Conservation (phyloP, 148 eudicot species). For the Dysphania ambrosioides region DNA sequence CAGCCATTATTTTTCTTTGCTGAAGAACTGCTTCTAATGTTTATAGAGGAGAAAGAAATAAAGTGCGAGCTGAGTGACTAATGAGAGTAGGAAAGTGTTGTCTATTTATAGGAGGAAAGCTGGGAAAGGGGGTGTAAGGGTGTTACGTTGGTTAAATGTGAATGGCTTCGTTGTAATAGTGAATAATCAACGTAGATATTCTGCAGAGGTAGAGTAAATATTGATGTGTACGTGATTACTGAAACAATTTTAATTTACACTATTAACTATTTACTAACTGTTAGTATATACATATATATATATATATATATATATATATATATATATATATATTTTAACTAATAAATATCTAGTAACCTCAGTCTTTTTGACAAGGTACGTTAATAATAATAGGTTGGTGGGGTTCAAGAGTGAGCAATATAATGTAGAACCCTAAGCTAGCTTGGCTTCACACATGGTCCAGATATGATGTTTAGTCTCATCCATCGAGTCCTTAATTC, state of each 20-base stretch:
- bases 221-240: too few species aligned
- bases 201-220: not conserved
- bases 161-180: not conserved
- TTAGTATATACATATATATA: too few species aligned
- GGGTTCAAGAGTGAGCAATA: not conserved
- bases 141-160: too few species aligned
- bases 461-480: not conserved
- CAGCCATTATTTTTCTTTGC: slow-evolving; percentile 6
- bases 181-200: too few species aligned
- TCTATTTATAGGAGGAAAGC: slow-evolving; percentile 8
- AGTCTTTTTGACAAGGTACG: too few species aligned
- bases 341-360: too few species aligned
- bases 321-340: too few species aligned
- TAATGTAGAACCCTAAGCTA: not conserved
- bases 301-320: too few species aligned
- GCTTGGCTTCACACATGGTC: not conserved
- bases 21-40: not conserved
- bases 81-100: not conserved
- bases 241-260: too few species aligned
- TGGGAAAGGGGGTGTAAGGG: too few species aligned
- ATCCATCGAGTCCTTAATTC: not conserved
- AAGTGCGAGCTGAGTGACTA: slow-evolving; percentile 6
- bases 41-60: not conserved
- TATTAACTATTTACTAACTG: too few species aligned
- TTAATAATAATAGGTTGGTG: too few species aligned